Conservation (phyloP, 257 asterid genomes). For the Jaltomata sinuosa region DNA sequence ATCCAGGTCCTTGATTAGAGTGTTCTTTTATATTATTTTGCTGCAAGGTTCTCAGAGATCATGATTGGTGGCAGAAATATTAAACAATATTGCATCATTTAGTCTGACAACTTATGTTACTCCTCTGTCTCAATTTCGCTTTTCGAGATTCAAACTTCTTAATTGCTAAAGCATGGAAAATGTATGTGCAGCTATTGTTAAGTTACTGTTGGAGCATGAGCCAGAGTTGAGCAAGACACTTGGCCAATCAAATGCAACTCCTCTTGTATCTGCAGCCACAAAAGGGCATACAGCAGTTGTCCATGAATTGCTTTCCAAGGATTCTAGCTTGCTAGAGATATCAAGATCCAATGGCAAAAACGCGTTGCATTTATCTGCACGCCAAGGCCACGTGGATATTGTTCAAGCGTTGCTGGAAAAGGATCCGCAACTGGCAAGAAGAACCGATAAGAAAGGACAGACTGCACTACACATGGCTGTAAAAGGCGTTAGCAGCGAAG, state of each 20-base stretch:
- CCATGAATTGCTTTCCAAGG: slow-evolving; percentile 41
- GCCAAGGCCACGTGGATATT: slow-evolving; percentile 58
- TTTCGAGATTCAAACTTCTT: too few species aligned
- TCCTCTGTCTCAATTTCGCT: background rate
- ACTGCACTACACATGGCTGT: slow-evolving; percentile 75
- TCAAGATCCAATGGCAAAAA: slow-evolving; percentile 64
- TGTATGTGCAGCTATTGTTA: slow-evolving; percentile 43
- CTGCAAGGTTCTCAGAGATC: too few species aligned
- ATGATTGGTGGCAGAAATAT: background rate
- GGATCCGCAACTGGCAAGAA: slow-evolving; percentile 57
- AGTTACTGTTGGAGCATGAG: slow-evolving; percentile 51
- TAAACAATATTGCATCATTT: background rate
- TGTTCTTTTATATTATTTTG: too few species aligned
- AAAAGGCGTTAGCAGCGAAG: slow-evolving; percentile 47
- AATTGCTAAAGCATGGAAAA: background rate
- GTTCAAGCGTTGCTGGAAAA: slow-evolving; percentile 48
- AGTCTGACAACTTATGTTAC: background rate
- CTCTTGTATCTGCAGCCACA: slow-evolving; percentile 63
- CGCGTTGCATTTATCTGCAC: slow-evolving; percentile 57
- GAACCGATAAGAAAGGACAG: slow-evolving; percentile 71
- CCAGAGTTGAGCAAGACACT: slow-evolving; percentile 45
- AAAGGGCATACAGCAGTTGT: slow-evolving; percentile 56
- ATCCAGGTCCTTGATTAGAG: too few species aligned
- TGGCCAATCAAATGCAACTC: slow-evolving; percentile 64
- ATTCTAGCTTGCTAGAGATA: slow-evolving; percentile 50